These are phyloP conservation scores for Xylaria sp. DNA, from an alignment of 2,329 filamentous ascomycete species.

Conservation along the genomic window DNA sequence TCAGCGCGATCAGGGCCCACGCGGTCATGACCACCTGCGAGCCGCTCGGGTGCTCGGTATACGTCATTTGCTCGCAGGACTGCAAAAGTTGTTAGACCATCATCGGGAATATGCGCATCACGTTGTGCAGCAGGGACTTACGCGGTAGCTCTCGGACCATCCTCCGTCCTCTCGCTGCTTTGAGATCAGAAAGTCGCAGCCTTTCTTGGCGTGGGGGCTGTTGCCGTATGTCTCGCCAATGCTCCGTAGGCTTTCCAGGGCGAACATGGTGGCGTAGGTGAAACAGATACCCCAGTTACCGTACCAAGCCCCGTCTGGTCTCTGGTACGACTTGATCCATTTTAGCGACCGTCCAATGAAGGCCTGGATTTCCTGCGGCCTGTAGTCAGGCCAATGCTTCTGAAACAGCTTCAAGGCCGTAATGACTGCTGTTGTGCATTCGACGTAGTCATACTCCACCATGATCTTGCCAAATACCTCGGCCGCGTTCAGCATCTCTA, in stretches of 20 bases:
- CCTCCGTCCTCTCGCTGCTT: conserved; percentile 88
- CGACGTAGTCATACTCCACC: conserved; percentile 98
- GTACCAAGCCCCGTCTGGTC: conserved; percentile 90
- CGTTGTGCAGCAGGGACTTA: conserved; percentile 36
- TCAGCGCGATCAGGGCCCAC: conserved; percentile 81
- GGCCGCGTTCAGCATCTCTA: conserved; percentile 90
- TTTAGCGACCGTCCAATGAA: conserved; percentile 75
- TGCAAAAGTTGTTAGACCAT: conserved; percentile 36
- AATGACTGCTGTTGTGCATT: conserved; percentile 94
- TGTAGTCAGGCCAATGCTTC: conserved; percentile 79
- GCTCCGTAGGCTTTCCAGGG: conserved; percentile 79
- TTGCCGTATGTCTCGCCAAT: conserved; percentile 82
- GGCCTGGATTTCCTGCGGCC: conserved; percentile 70
- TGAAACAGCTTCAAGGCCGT: conserved; percentile 84
- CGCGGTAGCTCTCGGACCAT: conserved; percentile 93
- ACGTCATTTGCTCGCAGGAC: conserved; percentile 77
- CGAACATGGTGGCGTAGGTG: conserved; percentile 96
- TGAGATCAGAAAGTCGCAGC: conserved; percentile 82
- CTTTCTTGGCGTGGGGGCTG: conserved; percentile 69
- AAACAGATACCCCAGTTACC: conserved; percentile 98
- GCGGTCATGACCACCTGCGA: conserved; percentile 94
- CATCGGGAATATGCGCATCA: neutral
- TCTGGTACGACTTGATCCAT: conserved; percentile 82
- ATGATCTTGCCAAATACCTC: conserved; percentile 98
- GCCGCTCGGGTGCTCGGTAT: conserved; percentile 71